Evolutionary conservation across 495 filamentous ascomycete genomes (phyloP).

Genomic region (Penicillium samsonianum): DNA sequence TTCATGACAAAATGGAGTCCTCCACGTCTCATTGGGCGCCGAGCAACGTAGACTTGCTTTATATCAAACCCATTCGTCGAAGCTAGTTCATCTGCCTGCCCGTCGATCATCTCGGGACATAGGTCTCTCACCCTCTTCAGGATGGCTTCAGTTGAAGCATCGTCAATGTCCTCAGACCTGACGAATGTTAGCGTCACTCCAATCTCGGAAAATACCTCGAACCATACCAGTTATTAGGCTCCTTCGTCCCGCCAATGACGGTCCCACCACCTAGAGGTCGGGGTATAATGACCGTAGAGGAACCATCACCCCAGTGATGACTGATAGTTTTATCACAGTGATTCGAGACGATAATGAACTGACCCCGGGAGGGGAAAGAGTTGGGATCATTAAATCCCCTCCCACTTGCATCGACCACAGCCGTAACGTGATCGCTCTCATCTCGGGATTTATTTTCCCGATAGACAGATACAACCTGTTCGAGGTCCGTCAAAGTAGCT

Average conservation of each 20-base stretch:
- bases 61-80: constrained; percentile 6
- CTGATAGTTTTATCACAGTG: constrained; percentile 47
- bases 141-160: not conserved
- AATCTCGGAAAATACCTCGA: constrained; percentile 17
- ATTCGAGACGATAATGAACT: constrained; percentile 23
- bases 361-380: constrained; percentile 14
- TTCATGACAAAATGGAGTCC: constrained; percentile 26
- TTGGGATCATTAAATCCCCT: constrained; percentile 37
- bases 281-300: constrained; percentile 43
- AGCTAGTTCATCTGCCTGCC: constrained; percentile 30
- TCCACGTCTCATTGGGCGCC: constrained; percentile 24
- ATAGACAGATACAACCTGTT: constrained; percentile 8
- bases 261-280: constrained; percentile 53
- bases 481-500: constrained; percentile 3
- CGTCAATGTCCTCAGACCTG: constrained; percentile 7
- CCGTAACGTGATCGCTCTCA: constrained; percentile 14
- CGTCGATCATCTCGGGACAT: constrained; percentile 25
- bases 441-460: not conserved
- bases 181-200: not conserved
- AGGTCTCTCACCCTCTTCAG: not conserved
- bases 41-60: constrained; percentile 19
- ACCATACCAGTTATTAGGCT: constrained; percentile 46
- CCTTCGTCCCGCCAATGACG: constrained; percentile 55
- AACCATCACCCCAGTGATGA: constrained; percentile 40
- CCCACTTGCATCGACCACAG: constrained; percentile 52